Base-by-base conservation (phyloP, 2,329 filamentous ascomycete species). In the Paramyrothecium sp. region DNA sequence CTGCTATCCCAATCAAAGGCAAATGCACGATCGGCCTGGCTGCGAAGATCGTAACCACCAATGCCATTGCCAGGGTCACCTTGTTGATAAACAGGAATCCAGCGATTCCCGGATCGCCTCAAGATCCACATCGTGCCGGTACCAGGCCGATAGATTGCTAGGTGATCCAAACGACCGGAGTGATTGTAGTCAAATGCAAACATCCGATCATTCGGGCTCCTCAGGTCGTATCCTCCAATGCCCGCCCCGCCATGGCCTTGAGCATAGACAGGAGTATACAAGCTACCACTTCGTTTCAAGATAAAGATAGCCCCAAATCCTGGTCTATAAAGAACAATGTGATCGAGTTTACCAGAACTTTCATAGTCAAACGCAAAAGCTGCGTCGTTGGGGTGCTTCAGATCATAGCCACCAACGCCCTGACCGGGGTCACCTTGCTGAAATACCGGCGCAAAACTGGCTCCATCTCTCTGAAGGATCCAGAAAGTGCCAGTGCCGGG, bases 331-430 rank as follows among this genome's bases (percentile, higher is more conserved):
- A 57, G 46, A 7, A 53, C 55, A 46, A 57, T 44, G 51, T 57
- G 55, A 22, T 57, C 55, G 44, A 54, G 44, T 20, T 57, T 57
- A 16, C 55, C 55, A 19, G 46, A 51, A 46, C 55, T 57, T 41
- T 54, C 33, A 19, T 53, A 57, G 51, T 57, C 55, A 19, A 57
- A 54, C 8, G 55, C 55, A 51, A 57, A 57, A 38, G 46, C 55
- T 17, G 30, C 46, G 16, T 57, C 55, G 21, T 34, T 50, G 30
- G 21, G 33, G 30, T 41, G 21, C 33, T 34, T 51, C 41, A 57
- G 51, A 19, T 57, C 55, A 22, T 57, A 57, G 10, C 55, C 55
- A 23, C 55, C 55, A 30, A 57, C 21, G 2, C 55, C 55, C n/a
- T 51, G 34, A 3, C 55, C 55, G 10, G 55, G 55, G 22, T 57